phyloP scores from a whole-genome alignment of 2,329 filamentous ascomycete species.

The Ophiostoma perfectum region DNA sequence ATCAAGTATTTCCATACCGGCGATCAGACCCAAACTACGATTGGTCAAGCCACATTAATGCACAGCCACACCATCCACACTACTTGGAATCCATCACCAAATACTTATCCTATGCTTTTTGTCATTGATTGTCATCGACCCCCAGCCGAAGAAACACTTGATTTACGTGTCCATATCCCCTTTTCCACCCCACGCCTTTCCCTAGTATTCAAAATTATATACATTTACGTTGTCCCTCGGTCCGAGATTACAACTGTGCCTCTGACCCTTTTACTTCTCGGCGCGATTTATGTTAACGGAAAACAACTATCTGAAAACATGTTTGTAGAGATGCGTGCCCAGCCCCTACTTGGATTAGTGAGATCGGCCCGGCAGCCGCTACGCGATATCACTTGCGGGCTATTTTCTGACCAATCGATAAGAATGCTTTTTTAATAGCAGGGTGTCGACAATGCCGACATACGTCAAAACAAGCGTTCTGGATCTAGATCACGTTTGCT shows the following conservation, averaged over 20 bases:
- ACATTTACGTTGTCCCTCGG: no score
- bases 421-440: neutral
- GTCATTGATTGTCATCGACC: neutral
- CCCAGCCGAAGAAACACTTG: no score
- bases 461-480: neutral
- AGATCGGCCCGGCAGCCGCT: neutral
- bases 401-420: neutral
- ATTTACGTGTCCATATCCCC: no score
- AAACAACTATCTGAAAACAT: neutral
- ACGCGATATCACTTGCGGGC: neutral
- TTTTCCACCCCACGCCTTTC: no score
- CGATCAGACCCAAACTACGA: no score
- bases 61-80: slow-evolving; percentile 1
- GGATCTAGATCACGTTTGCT: neutral
- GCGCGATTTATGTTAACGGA: neutral
- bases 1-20: no score
- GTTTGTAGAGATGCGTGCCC: neutral
- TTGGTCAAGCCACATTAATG: neutral
- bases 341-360: neutral
- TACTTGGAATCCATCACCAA: neutral
- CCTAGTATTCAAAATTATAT: no score
- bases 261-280: neutral
- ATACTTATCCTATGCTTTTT: neutral
- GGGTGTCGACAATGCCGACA: neutral
- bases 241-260: no score